Conservation (phyloP, 2,329 filamentous ascomycete genomes). For the Fusarium nematophilum region DNA sequence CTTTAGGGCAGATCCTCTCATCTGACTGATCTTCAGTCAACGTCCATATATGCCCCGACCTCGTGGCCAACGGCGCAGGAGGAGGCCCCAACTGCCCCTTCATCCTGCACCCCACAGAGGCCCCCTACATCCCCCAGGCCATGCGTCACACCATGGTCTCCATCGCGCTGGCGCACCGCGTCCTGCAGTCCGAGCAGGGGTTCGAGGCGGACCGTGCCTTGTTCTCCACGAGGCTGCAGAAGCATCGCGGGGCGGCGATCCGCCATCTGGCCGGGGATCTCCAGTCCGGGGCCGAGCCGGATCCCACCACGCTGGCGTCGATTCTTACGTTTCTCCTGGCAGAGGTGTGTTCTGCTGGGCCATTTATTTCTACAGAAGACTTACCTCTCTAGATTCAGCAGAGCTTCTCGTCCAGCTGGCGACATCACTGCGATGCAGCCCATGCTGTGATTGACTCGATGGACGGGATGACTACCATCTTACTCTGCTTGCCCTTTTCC, state of each 20-base stretch:
- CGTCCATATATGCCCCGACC: constrained; percentile 30
- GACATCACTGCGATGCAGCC: constrained; percentile 25
- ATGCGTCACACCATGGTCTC: constrained; percentile 29
- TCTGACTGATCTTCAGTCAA: constrained; percentile 20
- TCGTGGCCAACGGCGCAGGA: constrained; percentile 22
- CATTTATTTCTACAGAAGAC: background rate
- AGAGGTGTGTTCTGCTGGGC: constrained; percentile 10
- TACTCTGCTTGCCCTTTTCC: background rate
- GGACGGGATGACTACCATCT: constrained; percentile 15
- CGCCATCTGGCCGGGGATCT: constrained; percentile 18
- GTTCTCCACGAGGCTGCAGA: constrained; percentile 21
- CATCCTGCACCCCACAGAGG: constrained; percentile 4
- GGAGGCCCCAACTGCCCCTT: constrained; percentile 11
- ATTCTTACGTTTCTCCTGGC: constrained; percentile 26
- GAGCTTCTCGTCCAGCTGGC: constrained; percentile 26
- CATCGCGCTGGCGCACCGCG: constrained; percentile 24
- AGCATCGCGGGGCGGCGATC: constrained; percentile 29
- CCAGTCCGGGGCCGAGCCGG: background rate
- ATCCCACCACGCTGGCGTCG: constrained; percentile 11
- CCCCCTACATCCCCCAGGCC: constrained; percentile 11
- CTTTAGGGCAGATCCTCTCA: no score
- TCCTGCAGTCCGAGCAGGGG: constrained; percentile 14
- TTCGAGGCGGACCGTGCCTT: background rate
- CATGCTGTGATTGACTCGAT: constrained; percentile 17
- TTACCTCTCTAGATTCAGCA: constrained; percentile 19